Evolutionary conservation across 768 basidiomycete genomes (phyloP).

Genomic region (Lactarius sanguifluus): DNA sequence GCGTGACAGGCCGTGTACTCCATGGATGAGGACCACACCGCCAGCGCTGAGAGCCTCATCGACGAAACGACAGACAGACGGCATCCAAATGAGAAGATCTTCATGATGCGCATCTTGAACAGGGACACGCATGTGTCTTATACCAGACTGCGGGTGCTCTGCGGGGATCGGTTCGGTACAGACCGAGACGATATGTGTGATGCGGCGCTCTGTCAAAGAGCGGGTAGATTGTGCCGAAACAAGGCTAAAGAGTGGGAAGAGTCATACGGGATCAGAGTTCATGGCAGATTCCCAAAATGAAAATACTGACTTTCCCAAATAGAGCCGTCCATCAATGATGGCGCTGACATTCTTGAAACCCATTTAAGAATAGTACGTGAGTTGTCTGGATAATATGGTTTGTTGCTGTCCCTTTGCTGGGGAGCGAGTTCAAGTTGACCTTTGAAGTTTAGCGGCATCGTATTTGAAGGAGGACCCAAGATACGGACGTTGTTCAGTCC

Average conservation of each 20-base stretch:
- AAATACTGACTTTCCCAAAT: slow-evolving; percentile 70
- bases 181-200: slow-evolving; percentile 74
- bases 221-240: slow-evolving; percentile 67
- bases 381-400: not conserved
- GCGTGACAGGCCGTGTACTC: slow-evolving; percentile 30
- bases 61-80: slow-evolving; percentile 30
- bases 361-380: slow-evolving; percentile 26
- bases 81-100: slow-evolving; percentile 31
- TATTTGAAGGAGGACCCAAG: slow-evolving; percentile 20
- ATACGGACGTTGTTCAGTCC: slow-evolving; percentile 13
- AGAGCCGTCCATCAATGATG: slow-evolving; percentile 64
- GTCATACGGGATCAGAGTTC: slow-evolving; percentile 9
- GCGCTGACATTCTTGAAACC: slow-evolving; percentile 46
- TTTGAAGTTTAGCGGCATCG: not conserved
- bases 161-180: slow-evolving; percentile 67
- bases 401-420: slow-evolving; percentile 9
- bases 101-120: slow-evolving; percentile 29
- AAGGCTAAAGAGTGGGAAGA: slow-evolving; percentile 42
- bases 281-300: slow-evolving; percentile 25
- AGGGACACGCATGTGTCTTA: slow-evolving; percentile 62
- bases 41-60: slow-evolving; percentile 29
- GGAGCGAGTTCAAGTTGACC: not conserved
- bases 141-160: slow-evolving; percentile 65
- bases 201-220: slow-evolving; percentile 65
- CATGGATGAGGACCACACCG: slow-evolving; percentile 31